phyloP scores from a whole-genome alignment of 805 yeast genomes.

The Metschnikowia reukaufii region DNA sequence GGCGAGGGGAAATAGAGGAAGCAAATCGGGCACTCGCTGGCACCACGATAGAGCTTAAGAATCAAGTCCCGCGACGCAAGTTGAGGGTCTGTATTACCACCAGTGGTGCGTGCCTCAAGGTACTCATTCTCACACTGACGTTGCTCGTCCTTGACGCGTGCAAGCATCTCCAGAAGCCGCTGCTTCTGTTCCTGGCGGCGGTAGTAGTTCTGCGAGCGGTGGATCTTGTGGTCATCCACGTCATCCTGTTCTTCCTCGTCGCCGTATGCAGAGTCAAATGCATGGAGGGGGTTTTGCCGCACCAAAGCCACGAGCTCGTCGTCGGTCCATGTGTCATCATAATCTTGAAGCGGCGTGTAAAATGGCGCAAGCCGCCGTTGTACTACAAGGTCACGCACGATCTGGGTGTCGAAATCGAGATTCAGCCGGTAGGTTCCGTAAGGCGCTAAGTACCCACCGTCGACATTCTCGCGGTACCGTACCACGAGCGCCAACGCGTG shows the following conservation, averaged over 20 bases:
- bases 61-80: conserved; percentile 48
- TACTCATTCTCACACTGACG: conserved; percentile 38
- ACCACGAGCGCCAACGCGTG: conserved; percentile 62
- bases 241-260: conserved; percentile 60
- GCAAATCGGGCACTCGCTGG: conserved; percentile 92
- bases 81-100: conserved; percentile 1
- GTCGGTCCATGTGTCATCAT: conserved; percentile 68
- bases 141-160: conserved; percentile 29
- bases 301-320: conserved; percentile 56
- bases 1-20: conserved; percentile 80
- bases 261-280: conserved; percentile 47
- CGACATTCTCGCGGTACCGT: conserved; percentile 67
- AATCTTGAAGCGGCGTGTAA: conserved; percentile 84
- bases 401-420: conserved; percentile 67
- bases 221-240: conserved; percentile 57
- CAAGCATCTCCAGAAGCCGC: conserved; percentile 41
- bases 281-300: conserved; percentile 55
- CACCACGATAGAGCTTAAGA: conserved; percentile 60
- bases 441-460: conserved; percentile 93
- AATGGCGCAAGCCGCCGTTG: conserved; percentile 83
- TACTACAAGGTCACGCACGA: conserved; percentile 70
- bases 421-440: conserved; percentile 82
- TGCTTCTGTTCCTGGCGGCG: conserved; percentile 52
- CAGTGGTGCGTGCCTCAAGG: conserved; percentile 20
- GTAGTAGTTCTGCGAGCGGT: conserved; percentile 46